Base-by-base conservation (phyloP, 768 basidiomycete genomes). In the Trametes cingulata region DNA sequence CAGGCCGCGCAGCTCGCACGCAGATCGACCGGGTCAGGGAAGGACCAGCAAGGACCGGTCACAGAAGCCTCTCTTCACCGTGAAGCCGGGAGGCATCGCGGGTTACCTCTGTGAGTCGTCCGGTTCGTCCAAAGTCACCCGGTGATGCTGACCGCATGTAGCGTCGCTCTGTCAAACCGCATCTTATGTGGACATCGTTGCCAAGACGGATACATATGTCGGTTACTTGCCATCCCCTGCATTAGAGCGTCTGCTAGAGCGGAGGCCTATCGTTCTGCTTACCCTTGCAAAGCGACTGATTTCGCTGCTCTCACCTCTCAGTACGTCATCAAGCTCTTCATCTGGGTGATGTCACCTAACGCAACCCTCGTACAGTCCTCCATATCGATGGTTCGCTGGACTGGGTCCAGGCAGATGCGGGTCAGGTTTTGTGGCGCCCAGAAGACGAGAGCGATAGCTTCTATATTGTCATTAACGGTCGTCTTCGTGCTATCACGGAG, bases 141-240 rank as follows among this genome's bases (percentile, higher is more conserved):
- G n/a, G 45, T 43, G 40, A 33, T 57, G 50, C 64, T 29, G 40
- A 14, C 13, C 46, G 40, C 52, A 20, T 14, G 20, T 54, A 93
- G 92, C 95, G 17, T 94, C 95, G 0, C 81, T 98, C 3, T 93
- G 92, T 65, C 90, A 88, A 54, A 94, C 90, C 25, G 87, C 94
- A 6, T 96, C 94, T 2, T 99, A 98, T 69, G 95, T 98, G 43
- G 93, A 96, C 71, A 97, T 99, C 71, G 88, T 82, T 64, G 95
- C 97, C 5, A 98, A 98, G 77, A 98, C 95, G 0, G 96, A 99
- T 70, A 90, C 89, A n/a, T 99, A 96, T 68, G 97, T 98, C 63
- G 97, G 97, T 0, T 96, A 96, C 73, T 74, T 99, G 27, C 92
- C 97, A 1, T 85, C 91, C 2, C 83, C 88, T 69, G 90, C 96